Base-by-base conservation (phyloP, 2,329 filamentous ascomycete species). In the Didymella arachidicola region DNA sequence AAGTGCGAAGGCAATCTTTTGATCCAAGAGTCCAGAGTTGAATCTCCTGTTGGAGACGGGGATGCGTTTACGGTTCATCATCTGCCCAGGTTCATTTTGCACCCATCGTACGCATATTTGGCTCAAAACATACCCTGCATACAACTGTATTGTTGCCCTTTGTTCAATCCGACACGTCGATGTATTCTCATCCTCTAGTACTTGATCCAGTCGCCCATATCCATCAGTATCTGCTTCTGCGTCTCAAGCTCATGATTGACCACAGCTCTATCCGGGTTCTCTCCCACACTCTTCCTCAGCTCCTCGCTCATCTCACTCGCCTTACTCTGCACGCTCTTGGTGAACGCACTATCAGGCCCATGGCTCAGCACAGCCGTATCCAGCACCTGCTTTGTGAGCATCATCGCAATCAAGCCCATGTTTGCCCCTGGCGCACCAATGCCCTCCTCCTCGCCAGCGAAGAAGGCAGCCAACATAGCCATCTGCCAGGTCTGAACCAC, bases 401-500 rank as follows among this genome's bases (percentile, higher is more conserved):
- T 78, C 65, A 77, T 78, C 6, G 78, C 71, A 22, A 82, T 76
- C 18, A 79, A 65, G 1, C 74, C 72, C 65, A 80, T 76, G 52
- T 83, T 78, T 4, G 79, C 62, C 3, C 75, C 72, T 7, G 72
- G 69, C 8, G 69, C 68, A 36, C 69, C 65, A 8, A 69, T 53
- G 11, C 62, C 63, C 8, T 63, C 69, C 38, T 74, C 67, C 7
- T 61, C 57, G 34, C 67, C 63, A 34, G 69, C 62, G 62, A 72
- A 60, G 34, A 76, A 75, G 18, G 76, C 64, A 3, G 76, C 71
- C 26, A 79, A 55, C 70, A 73, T 77, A 1, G 74, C 73, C 59
- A 78, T 72, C 12, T 72, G 72, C 72, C 74, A 82, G 7, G 71
- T 77, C 57, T 82, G 84, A 4, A 86, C 75, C 2, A 86, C 79